Evolutionary conservation across 2,329 filamentous ascomycete species (phyloP).

Genomic region (Ascosphaera aggregata): DNA sequence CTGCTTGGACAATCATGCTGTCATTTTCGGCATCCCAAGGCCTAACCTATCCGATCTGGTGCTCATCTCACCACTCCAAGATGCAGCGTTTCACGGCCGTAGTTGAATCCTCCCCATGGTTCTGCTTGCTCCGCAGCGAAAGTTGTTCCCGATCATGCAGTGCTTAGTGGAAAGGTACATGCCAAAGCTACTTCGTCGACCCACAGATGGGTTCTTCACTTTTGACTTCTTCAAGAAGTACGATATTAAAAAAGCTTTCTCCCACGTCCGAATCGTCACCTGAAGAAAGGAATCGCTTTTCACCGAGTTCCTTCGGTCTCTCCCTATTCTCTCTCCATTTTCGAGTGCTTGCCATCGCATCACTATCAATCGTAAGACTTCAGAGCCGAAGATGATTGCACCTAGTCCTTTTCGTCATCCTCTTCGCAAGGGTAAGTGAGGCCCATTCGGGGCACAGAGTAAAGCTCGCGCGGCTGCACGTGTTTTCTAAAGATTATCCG

Average conservation of each 20-base stretch:
- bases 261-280: too few relatives aligned
- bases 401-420: slow-evolving; percentile 13
- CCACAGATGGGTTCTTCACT: neutral
- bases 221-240: neutral
- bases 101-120: neutral
- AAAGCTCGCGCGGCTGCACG: slow-evolving; percentile 2
- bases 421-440: slow-evolving; percentile 47
- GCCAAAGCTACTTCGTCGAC: neutral
- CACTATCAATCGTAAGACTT: too few relatives aligned
- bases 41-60: neutral
- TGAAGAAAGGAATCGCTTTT: neutral
- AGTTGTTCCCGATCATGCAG: neutral
- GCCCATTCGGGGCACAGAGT: slow-evolving; percentile 2
- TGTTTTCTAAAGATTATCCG: too few relatives aligned
- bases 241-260: neutral
- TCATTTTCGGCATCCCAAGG: neutral
- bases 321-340: neutral
- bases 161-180: neutral
- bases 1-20: too few relatives aligned
- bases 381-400: neutral
- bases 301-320: too few relatives aligned
- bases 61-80: neutral
- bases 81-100: neutral
- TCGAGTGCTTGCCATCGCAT: too few relatives aligned
- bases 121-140: neutral